Base-by-base conservation (phyloP, 73 alveolate genomes). In the Breviolum minutum region DNA sequence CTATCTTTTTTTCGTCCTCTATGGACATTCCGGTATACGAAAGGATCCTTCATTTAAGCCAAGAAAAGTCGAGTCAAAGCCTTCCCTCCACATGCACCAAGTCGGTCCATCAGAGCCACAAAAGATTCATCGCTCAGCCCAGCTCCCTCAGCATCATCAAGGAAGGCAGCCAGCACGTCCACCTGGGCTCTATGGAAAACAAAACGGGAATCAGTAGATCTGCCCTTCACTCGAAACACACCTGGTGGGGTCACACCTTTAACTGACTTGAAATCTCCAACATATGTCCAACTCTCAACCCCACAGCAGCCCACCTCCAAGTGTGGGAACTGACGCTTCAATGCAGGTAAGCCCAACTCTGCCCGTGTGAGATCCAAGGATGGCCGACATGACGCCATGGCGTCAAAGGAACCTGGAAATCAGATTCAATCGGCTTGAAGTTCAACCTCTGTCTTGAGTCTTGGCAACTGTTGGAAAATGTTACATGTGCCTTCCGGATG, bases 301-400 rank as follows among this genome's bases (percentile, higher is more conserved):
- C 73, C 8, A 40, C 60, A 54, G 61, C 11, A 2, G 30, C 62
- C 22, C 63, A 30, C 97, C 98, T 92, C 98, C 69, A 92, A 17
- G 69, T 92, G 98, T 4, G 98, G 98, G 62, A 92, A 92, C 82
- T 92, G 98, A 60, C 98, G 86, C 68, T 81, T 29, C 70, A 92
- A 80, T 5, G 98, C 90, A 10, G 98, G 82, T 66, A 92, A n/a
- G 81, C 98, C 98, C 64, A 48, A 9, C 66, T 92, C 81, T 26
- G 98, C 98, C 48, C 83, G 82, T 8, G 80, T 48, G 20, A 92
- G 90, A 81, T 81, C 98, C 90, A 92, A 17, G 20, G 71, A 60
- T 3, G 90, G 90, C 40, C 98, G 98, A 7, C 12, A 6, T 2
- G 60, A 26, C 77, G 60, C 66, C 26, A 13, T 10, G n/a, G 74